These are phyloP conservation scores for Alternaria atra DNA, from an alignment of 2,329 filamentous ascomycete species.

Conservation along the genomic window DNA sequence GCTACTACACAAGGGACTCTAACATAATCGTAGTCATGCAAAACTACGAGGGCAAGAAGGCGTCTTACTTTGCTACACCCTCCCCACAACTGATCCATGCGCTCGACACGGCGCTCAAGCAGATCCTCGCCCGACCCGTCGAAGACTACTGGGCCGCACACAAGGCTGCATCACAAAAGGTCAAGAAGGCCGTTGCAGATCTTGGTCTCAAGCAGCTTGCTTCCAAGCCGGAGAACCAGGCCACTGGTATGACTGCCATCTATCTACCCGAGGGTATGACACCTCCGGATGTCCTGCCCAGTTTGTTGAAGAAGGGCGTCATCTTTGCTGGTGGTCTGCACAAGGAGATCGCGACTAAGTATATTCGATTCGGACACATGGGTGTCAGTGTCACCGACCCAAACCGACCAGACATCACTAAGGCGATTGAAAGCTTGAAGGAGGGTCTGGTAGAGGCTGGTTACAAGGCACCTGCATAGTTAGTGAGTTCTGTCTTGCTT, in stretches of 20 bases:
- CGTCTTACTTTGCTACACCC: slow-evolving; percentile 97
- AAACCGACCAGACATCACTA: slow-evolving; percentile 80
- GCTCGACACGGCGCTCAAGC: slow-evolving; percentile 84
- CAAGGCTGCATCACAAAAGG: slow-evolving; percentile 78
- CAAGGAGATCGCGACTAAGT: slow-evolving; percentile 92
- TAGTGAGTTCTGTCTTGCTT: neutral
- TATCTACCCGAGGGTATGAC: slow-evolving; percentile 87
- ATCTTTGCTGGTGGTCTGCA: slow-evolving; percentile 96
- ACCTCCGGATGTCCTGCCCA: slow-evolving; percentile 84
- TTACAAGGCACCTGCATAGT: slow-evolving; percentile 54
- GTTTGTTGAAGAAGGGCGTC: slow-evolving; percentile 83
- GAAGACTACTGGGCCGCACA: slow-evolving; percentile 85
- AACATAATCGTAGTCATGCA: slow-evolving; percentile 76
- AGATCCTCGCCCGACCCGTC: slow-evolving; percentile 83
- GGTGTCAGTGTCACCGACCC: slow-evolving; percentile 90
- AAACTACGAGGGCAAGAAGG: slow-evolving; percentile 98
- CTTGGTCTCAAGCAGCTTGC: slow-evolving; percentile 90
- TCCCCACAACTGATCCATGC: slow-evolving; percentile 94
- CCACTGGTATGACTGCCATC: slow-evolving; percentile 97
- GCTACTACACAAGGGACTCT: slow-evolving; percentile 15
- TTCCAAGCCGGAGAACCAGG: slow-evolving; percentile 85
- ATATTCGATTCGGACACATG: slow-evolving; percentile 98
- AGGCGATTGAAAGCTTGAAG: slow-evolving; percentile 80
- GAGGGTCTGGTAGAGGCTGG: slow-evolving; percentile 78
- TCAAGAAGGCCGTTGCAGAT: slow-evolving; percentile 83